Evolutionary conservation across 768 basidiomycete species (phyloP).

Genomic region (Termitomyces sp.): DNA sequence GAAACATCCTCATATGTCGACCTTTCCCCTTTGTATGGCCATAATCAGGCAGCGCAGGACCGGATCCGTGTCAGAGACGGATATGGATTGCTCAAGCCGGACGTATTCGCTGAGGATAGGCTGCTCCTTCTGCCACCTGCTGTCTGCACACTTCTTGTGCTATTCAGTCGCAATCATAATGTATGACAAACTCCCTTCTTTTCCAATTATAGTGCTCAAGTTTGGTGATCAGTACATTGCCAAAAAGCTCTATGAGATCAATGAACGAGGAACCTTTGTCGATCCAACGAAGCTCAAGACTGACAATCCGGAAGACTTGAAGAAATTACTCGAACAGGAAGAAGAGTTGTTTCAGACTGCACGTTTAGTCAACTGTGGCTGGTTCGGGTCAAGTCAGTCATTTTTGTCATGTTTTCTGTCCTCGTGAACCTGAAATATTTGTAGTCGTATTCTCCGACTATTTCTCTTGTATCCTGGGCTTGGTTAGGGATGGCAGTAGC

Average conservation of each 20-base stretch:
- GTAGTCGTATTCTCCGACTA: conserved; percentile 77
- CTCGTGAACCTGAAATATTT: not conserved
- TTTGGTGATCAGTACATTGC: conserved; percentile 60
- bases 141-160: conserved; percentile 65
- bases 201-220: not conserved
- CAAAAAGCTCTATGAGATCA: conserved; percentile 69
- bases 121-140: conserved; percentile 76
- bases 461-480: conserved; percentile 74
- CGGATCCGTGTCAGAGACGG: conserved; percentile 55
- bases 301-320: conserved; percentile 26
- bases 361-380: conserved; percentile 70
- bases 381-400: conserved; percentile 57
- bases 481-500: conserved; percentile 64
- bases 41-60: conserved; percentile 55
- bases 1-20: conserved; percentile 87
- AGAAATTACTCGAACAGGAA: conserved; percentile 46
- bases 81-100: conserved; percentile 59
- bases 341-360: conserved; percentile 84
- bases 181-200: conserved; percentile 33
- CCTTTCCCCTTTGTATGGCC: conserved; percentile 77
- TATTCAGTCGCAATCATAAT: conserved; percentile 90
- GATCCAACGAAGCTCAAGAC: conserved; percentile 45
- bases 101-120: conserved; percentile 75
- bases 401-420: not conserved
- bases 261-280: conserved; percentile 61